These are phyloP conservation scores for Mortierella sp. DNA, from an alignment of 371 early-diverging fungal genomes.

Conservation along the genomic window DNA sequence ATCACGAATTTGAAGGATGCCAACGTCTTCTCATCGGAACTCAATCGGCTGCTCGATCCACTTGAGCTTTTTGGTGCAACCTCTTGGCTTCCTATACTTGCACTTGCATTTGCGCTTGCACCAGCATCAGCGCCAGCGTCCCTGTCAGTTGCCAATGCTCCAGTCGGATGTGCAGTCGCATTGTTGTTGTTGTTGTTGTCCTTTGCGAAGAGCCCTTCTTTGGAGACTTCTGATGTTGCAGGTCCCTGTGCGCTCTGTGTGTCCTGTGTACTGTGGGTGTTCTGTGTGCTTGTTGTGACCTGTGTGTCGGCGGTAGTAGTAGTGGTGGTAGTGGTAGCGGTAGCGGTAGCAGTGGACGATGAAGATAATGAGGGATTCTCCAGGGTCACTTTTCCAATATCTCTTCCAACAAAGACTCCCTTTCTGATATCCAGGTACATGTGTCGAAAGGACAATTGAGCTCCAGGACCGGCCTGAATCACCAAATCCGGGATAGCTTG, in stretches of 20 bases:
- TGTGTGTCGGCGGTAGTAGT: too few relatives aligned
- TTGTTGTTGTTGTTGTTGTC: slow-evolving; percentile 9
- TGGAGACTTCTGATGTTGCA: not conserved
- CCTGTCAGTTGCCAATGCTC: too few relatives aligned
- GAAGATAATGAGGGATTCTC: not conserved
- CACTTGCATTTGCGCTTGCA: too few relatives aligned
- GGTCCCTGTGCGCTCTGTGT: not conserved
- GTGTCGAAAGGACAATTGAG: slow-evolving; percentile 32
- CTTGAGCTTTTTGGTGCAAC: too few relatives aligned
- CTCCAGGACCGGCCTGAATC: slow-evolving; percentile 17
- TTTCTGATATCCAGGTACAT: slow-evolving; percentile 18
- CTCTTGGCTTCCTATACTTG: too few relatives aligned
- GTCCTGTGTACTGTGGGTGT: too few relatives aligned
- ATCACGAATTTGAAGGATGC: slow-evolving; percentile 65
- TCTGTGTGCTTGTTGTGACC: too few relatives aligned
- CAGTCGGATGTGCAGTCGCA: too few relatives aligned
- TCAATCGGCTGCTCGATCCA: slow-evolving; percentile 1
- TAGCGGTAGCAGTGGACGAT: too few relatives aligned
- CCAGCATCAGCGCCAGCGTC: too few relatives aligned
- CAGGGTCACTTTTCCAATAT: slow-evolving; percentile 31
- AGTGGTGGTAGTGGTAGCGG: too few relatives aligned
- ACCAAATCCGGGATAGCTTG: slow-evolving; percentile 46
- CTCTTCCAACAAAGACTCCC: slow-evolving; percentile 32
- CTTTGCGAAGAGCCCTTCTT: slow-evolving; percentile 1
- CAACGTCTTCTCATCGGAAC: slow-evolving; percentile 59